A percentile compares a stretch with the other conserved stretches of the same genome.
phyloP scores from a whole-genome alignment of 2,329 filamentous ascomycete genomes.

The Ambrosiella cleistominuta region DNA sequence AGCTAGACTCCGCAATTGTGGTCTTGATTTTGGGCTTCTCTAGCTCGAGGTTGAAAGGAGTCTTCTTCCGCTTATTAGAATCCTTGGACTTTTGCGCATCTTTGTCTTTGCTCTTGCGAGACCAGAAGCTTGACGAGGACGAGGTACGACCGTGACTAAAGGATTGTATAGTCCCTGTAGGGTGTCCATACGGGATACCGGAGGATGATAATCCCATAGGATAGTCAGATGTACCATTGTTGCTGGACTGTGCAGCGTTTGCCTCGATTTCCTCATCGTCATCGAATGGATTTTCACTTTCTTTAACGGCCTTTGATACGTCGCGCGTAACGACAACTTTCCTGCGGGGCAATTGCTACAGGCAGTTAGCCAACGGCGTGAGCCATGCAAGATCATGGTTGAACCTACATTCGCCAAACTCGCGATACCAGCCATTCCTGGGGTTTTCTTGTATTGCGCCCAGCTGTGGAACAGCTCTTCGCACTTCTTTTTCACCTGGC shows the following conservation, averaged over 20 bases:
- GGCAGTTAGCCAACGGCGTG: background rate
- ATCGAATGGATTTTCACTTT: constrained; percentile 58
- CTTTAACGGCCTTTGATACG: constrained; percentile 64
- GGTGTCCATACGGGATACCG: constrained; percentile 11
- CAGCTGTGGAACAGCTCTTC: constrained; percentile 73
- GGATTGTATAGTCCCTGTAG: constrained; percentile 12
- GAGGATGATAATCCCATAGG: constrained; percentile 11
- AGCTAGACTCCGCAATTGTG: constrained; percentile 74
- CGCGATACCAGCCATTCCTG: constrained; percentile 66
- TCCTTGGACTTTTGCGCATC: constrained; percentile 32
- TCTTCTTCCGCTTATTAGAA: constrained; percentile 33
- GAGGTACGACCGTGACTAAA: constrained; percentile 23
- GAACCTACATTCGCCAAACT: constrained; percentile 47
- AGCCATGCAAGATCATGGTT: background rate
- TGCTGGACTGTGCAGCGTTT: constrained; percentile 11
- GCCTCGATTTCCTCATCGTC: constrained; percentile 43
- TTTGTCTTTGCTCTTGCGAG: constrained; percentile 30
- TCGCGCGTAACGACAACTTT: constrained; percentile 61
- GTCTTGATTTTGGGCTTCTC: constrained; percentile 78
- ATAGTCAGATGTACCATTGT: constrained; percentile 9
- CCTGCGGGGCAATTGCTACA: constrained; percentile 42
- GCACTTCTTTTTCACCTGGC: constrained; percentile 75
- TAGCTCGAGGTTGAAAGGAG: constrained; percentile 64
- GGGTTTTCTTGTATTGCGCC: constrained; percentile 68
- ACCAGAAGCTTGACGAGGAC: constrained; percentile 21